A percentile compares a stretch with the other conserved stretches of the same genome.
Conservation (phyloP, 2,329 filamentous ascomycete species). For the Colletotrichum lini region DNA sequence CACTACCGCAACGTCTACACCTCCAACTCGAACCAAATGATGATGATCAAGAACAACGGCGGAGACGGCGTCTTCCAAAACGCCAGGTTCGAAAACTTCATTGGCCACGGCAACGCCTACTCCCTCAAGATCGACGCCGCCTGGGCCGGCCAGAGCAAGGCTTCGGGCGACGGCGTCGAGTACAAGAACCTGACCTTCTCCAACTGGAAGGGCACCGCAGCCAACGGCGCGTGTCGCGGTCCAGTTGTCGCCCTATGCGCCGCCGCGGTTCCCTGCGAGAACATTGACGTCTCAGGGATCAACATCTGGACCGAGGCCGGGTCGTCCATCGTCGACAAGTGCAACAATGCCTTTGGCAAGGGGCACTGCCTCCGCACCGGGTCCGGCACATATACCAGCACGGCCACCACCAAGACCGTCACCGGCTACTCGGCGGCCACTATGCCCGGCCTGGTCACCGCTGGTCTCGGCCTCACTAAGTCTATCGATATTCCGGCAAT, state of each 20-base stretch:
- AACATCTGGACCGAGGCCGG: slow-evolving; percentile 67
- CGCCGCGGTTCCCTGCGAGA: slow-evolving; percentile 65
- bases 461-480: slow-evolving; percentile 31
- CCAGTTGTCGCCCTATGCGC: slow-evolving; percentile 69
- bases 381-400: slow-evolving; percentile 32
- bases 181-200: slow-evolving; percentile 66
- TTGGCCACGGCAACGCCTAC: slow-evolving; percentile 72
- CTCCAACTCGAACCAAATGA: slow-evolving; percentile 73
- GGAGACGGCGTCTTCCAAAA: slow-evolving; percentile 68
- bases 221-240: slow-evolving; percentile 63
- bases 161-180: slow-evolving; percentile 64
- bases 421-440: slow-evolving; percentile 26
- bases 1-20: slow-evolving; percentile 72
- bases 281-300: slow-evolving; percentile 65
- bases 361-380: slow-evolving; percentile 56
- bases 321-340: slow-evolving; percentile 58
- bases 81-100: slow-evolving; percentile 69
- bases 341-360: slow-evolving; percentile 63
- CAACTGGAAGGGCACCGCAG: slow-evolving; percentile 69
- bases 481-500: slow-evolving; percentile 33
- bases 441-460: slow-evolving; percentile 31
- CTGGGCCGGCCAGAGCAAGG: slow-evolving; percentile 61
- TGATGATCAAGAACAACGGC: slow-evolving; percentile 74
- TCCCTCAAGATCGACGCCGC: slow-evolving; percentile 68
- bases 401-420: slow-evolving; percentile 34